Evolutionary conservation across 2,329 filamentous ascomycete species (phyloP), one percentile per base, ranked within the genome.

Genomic region (Moelleriella libera): DNA sequence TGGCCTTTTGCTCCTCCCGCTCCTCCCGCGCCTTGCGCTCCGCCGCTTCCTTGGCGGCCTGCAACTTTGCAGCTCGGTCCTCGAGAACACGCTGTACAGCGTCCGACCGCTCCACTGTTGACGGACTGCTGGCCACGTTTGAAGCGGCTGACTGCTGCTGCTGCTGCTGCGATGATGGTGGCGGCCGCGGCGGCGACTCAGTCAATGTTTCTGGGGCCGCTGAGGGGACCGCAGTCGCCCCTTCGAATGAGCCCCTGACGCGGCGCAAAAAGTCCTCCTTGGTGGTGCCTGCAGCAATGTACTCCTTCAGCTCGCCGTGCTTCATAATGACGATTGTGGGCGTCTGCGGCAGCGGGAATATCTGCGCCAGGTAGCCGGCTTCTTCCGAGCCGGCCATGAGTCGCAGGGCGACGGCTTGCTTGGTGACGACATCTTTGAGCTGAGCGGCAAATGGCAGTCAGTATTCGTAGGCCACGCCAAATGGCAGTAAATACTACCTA

Each of bases 261-360:
- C 66, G 61, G 11, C 68, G 69, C 44, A 80, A 61, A 49, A 92
- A 88, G 7, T 86, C 80, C 12, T 83, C 75, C 58, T 77, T 82
- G 11, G 69, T 65, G 7, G 76, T 72, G 7, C 81, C 83, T 1
- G 78, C 68, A 39, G 79, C 71, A 8, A 94, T 72, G 60, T 89
- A 88, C 61, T 90, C 83, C 57, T 83, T 81, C 11, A 94, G 68
- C 51, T 85, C 76, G 7, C 84, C 87, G 63, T 88, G 84, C 58
- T 82, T 79, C 55, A 95, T 89, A 21, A 94, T 70, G 12, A 95
- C 75, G 7, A 95, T 66, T 1, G 84, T 84, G 0, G 90, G 89
- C n/a, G 80, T 79, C 54, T 79, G 79, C 1, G 78, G 75, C n/a
- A 95, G 69, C 0, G 87, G 85, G 57, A 87, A 94, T 57, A 95